phyloP scores from a whole-genome alignment of 192 early-diverging fungal species.

The Podila clonocystis region DNA sequence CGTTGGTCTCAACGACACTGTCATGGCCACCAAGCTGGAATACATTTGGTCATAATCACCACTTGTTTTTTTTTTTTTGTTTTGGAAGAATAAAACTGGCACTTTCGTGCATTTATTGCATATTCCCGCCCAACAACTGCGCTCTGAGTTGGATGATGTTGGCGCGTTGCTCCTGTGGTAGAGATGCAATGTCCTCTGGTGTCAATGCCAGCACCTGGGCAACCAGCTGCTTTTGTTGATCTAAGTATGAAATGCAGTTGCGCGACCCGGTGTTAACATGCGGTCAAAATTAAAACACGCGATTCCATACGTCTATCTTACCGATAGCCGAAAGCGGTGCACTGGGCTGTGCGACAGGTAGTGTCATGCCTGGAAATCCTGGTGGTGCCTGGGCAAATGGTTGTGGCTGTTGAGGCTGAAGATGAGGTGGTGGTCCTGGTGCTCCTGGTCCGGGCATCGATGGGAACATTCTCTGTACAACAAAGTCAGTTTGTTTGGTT shows the following conservation, averaged over 20 bases:
- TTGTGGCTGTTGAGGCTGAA: constrained; percentile 19
- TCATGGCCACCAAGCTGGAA: not conserved
- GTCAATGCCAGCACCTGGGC: constrained; percentile 85
- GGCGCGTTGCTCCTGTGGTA: constrained; percentile 82
- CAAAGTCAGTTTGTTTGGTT: not conserved
- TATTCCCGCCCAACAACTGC: constrained; percentile 35
- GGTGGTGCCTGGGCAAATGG: constrained; percentile 24
- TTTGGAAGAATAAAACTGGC: not conserved
- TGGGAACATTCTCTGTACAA: constrained; percentile 24
- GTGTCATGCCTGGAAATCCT: constrained; percentile 19
- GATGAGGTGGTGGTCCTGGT: constrained; percentile 32
- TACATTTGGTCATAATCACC: not conserved
- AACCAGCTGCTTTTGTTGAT: constrained; percentile 78
- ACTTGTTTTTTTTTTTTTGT: not conserved
- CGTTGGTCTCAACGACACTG: not conserved
- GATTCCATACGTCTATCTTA: constrained; percentile 15
- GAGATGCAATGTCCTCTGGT: constrained; percentile 79
- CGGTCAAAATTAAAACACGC: constrained; percentile 3
- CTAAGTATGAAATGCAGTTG: constrained; percentile 17
- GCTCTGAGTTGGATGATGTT: constrained; percentile 69
- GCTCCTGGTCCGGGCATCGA: constrained; percentile 44
- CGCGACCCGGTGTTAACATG: not conserved
- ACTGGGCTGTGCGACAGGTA: constrained; percentile 12
- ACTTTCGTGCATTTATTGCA: not conserved
- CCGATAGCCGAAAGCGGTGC: constrained; percentile 5